Percentiles rank a stretch among this genome's conserved stretches.
phyloP scores from a whole-genome alignment of 305 asterid species.

The Petunia hybrid region DNA sequence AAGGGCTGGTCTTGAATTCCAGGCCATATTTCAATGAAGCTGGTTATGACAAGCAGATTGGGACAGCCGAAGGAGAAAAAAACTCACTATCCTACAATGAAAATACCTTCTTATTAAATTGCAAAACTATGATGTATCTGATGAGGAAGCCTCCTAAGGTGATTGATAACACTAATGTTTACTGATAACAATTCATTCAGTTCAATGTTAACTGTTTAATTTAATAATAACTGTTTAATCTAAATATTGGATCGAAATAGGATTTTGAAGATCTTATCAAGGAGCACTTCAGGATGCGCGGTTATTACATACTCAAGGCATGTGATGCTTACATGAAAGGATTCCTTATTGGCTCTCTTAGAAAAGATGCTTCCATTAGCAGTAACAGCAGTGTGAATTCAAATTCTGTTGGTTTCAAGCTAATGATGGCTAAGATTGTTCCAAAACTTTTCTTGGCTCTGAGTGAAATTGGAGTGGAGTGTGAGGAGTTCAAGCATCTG shows the following conservation, averaged over 20 bases:
- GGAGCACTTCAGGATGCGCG: constrained; percentile 80
- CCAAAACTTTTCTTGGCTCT: constrained; percentile 72
- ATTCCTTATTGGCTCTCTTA: constrained; percentile 78
- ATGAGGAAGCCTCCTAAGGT: constrained; percentile 97
- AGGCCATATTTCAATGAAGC: constrained; percentile 98
- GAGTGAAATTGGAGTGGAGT: constrained; percentile 72
- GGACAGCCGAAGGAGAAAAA: constrained; percentile 98
- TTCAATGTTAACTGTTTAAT: neutral
- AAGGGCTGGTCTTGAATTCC: constrained; percentile 89
- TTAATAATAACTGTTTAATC: constrained; percentile 19
- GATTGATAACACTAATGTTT: constrained; percentile 28
- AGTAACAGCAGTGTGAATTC: constrained; percentile 49
- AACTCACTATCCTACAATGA: constrained; percentile 92
- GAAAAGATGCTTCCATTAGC: constrained; percentile 62
- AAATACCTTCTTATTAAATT: constrained; percentile 85
- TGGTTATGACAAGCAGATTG: constrained; percentile 91
- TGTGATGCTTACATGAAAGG: constrained; percentile 94
- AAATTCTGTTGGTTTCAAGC: constrained; percentile 90
- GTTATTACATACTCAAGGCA: constrained; percentile 83
- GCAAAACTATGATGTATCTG: constrained; percentile 92
- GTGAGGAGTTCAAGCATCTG: constrained; percentile 71
- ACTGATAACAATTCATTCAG: constrained; percentile 15
- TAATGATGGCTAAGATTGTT: constrained; percentile 82
- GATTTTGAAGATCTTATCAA: constrained; percentile 75
- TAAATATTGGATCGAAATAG: constrained; percentile 50